These are phyloP conservation scores for Pleurotus eryngii DNA, from an alignment of 768 basidiomycete species.

Conservation along the genomic window DNA sequence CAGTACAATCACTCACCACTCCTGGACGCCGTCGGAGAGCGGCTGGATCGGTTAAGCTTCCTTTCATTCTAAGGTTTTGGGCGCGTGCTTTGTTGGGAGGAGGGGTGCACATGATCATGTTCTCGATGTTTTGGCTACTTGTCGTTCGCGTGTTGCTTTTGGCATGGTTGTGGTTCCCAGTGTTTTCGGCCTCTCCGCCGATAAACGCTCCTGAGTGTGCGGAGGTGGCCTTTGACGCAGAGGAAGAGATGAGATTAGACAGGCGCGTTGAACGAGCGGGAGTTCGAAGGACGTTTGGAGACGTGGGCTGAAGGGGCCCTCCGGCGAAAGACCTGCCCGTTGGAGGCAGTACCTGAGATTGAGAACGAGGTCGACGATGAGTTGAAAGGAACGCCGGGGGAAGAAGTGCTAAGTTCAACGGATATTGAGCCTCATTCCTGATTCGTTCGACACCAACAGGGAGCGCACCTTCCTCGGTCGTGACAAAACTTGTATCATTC, in stretches of 20 bases:
- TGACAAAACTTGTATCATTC: conserved; percentile 43
- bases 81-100: conserved; percentile 60
- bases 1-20: not conserved
- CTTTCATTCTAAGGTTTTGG: conserved; percentile 59
- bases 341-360: conserved; percentile 46
- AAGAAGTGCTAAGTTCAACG: conserved; percentile 32
- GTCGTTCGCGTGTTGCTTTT: conserved; percentile 12
- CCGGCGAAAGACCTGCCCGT: conserved; percentile 11
- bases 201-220: conserved; percentile 10
- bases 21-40: conserved; percentile 37
- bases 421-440: conserved; percentile 24
- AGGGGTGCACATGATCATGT: conserved; percentile 44
- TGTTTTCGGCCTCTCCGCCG: not conserved
- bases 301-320: conserved; percentile 26
- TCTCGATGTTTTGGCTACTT: conserved; percentile 26
- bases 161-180: not conserved
- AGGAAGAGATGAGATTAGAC: conserved; percentile 28
- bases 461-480: conserved; percentile 47
- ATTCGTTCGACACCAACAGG: conserved; percentile 10
- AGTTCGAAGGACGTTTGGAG: conserved; percentile 31
- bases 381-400: conserved; percentile 55
- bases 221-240: not conserved
- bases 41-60: conserved; percentile 71
- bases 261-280: conserved; percentile 23
- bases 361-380: conserved; percentile 54